Base-by-base conservation (phyloP, 345 rosid species). In the Eucalyptus marginata region DNA sequence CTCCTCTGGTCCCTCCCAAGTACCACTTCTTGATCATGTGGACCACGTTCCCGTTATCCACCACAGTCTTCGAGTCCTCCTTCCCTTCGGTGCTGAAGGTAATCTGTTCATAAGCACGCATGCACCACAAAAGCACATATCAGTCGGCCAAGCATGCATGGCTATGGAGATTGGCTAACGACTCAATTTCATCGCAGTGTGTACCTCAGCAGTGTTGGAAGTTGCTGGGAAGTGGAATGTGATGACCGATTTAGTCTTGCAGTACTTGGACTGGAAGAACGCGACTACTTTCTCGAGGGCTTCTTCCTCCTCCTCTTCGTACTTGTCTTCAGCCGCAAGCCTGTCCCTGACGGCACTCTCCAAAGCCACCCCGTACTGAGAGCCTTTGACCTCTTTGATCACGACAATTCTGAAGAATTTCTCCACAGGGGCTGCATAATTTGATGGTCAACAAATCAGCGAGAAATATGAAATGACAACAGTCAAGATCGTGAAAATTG, bases 321-420 rank as follows among this genome's bases (percentile, higher is more conserved):
- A 97, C 91, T 95, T 94, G 91, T 97, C 99, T 7, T 87, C 96
- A 7, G 91, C 99, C 3, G 95, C 99, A 80, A 97, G 92, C 90
- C 98, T 91, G 90, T 97, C 99, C 90, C 98, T 96, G 89, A 97
- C 99, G 0, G 94, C 49, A 87, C 94, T 93, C 91, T 97, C 99
- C 49, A 97, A 92, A 43, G 8, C 8, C 8, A 6, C 98, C 44
- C 99, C 99, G 52, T 97, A 97, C 86, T 97, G 99, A 33, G 99
- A 92, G 43, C 99, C 99, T 76, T 97, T 97, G 51, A 97, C 96
- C 91, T 97, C 99, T 91, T 97, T 97, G 15, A 97, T 97, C 89
- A 95, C 95, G 89, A 97, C 99, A 29, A 97, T 94, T 88, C 99
- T 95, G 56, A 97, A 24, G 25, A 95, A 88, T 81, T 96, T 95